phyloP scores from a whole-genome alignment of 208 protist genomes.

The Acanthamoeba lenticulata region DNA sequence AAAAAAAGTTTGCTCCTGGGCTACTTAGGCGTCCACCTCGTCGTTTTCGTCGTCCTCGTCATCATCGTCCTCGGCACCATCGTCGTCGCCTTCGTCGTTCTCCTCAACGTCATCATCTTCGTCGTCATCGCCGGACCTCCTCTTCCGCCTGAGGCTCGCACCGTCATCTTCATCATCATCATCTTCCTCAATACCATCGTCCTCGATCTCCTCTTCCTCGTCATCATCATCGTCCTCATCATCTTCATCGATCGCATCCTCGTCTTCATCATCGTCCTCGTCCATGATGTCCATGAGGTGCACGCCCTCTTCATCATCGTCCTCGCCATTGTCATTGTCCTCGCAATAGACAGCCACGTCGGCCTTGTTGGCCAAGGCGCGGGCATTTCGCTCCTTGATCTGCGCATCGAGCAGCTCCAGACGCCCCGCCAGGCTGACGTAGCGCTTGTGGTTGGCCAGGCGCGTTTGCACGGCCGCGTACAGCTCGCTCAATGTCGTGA shows the following conservation, averaged over 20 bases:
- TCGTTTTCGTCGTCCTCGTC: not conserved
- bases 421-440: slow-evolving; percentile 3
- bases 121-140: not conserved
- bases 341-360: not conserved
- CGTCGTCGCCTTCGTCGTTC: not conserved
- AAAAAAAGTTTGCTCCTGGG: not conserved
- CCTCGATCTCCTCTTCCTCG: slow-evolving; percentile 49
- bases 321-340: not conserved
- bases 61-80: not conserved
- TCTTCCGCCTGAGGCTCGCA: not conserved
- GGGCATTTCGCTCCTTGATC: slow-evolving; percentile 20
- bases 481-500: not conserved
- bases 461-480: not conserved
- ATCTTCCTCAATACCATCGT: not conserved
- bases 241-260: not conserved
- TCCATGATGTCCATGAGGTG: not conserved
- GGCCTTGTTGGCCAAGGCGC: not conserved
- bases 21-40: not conserved
- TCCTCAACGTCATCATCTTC: not conserved
- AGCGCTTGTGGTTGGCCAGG: slow-evolving; percentile 19
- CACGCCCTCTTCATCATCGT: not conserved
- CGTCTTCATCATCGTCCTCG: not conserved
- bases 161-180: not conserved
- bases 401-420: slow-evolving; percentile 28
- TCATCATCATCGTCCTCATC: slow-evolving; percentile 5